Conservation (phyloP, 2,329 filamentous ascomycete genomes). For the Trichoderma simmonsii region DNA sequence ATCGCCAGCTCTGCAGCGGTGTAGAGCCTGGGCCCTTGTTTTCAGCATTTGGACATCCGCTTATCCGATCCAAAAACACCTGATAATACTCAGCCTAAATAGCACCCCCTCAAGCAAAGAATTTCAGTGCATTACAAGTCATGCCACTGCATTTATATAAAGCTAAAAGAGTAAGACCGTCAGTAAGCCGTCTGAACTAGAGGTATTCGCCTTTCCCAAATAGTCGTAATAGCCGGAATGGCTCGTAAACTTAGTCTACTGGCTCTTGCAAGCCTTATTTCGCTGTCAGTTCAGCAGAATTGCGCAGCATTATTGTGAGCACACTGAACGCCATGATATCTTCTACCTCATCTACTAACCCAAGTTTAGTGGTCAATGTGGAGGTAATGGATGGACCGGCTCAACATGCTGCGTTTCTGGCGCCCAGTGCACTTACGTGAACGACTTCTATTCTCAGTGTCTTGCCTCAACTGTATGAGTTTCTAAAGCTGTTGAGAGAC, state of each 20-base stretch:
- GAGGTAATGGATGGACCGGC: constrained; percentile 2
- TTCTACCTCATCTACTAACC: neutral
- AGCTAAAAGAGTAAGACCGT: neutral
- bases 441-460: constrained; percentile 5
- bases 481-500: neutral
- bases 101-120: neutral
- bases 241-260: neutral
- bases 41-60: neutral
- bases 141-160: neutral
- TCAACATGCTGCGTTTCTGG: constrained; percentile 1
- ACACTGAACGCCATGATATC: neutral
- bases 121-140: neutral
- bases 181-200: neutral
- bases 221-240: neutral
- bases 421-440: neutral
- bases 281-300: neutral
- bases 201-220: neutral
- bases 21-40: neutral
- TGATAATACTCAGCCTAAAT: constrained; percentile 12
- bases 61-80: neutral
- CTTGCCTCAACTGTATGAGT: constrained; percentile 1
- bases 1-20: neutral
- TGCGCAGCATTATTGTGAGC: constrained; percentile 9
- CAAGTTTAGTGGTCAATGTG: neutral
- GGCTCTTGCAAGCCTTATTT: neutral